phyloP scores from a whole-genome alignment of 2,329 filamentous ascomycete species.

The Colletotrichum truncatum region DNA sequence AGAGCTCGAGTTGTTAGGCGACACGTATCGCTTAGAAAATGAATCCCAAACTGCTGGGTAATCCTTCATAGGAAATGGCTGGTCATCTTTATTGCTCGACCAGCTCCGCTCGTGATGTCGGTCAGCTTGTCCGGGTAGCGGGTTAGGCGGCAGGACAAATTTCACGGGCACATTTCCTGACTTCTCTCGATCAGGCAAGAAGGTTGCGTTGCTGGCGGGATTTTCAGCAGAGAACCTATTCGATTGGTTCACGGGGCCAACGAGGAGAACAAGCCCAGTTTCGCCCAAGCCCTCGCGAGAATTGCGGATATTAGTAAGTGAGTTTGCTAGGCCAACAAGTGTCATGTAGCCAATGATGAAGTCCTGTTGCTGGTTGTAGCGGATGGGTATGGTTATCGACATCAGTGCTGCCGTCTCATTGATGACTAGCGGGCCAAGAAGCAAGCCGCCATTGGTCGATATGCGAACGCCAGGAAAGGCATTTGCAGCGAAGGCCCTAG shows the following conservation, averaged over 20 bases:
- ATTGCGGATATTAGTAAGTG: slow-evolving; percentile 68
- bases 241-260: slow-evolving; percentile 72
- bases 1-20: slow-evolving; percentile 74
- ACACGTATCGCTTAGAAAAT: slow-evolving; percentile 59
- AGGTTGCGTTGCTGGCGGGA: slow-evolving; percentile 57
- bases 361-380: slow-evolving; percentile 67
- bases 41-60: slow-evolving; percentile 73
- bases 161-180: slow-evolving; percentile 59
- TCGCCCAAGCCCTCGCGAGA: slow-evolving; percentile 76
- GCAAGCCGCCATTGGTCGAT: slow-evolving; percentile 64
- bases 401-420: slow-evolving; percentile 80
- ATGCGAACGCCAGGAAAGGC: slow-evolving; percentile 62
- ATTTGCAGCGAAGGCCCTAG: slow-evolving; percentile 53
- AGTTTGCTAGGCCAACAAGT: slow-evolving; percentile 73
- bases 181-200: slow-evolving; percentile 43
- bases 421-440: slow-evolving; percentile 79
- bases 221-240: slow-evolving; percentile 67
- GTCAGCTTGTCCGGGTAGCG: slow-evolving; percentile 47
- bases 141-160: slow-evolving; percentile 68
- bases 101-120: slow-evolving; percentile 58
- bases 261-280: slow-evolving; percentile 75
- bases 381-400: slow-evolving; percentile 83
- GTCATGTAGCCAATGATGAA: slow-evolving; percentile 87
- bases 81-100: slow-evolving; percentile 50
- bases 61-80: slow-evolving; percentile 64